phyloP scores from a whole-genome alignment of 345 rosid species.

The Kandelia obovata region DNA sequence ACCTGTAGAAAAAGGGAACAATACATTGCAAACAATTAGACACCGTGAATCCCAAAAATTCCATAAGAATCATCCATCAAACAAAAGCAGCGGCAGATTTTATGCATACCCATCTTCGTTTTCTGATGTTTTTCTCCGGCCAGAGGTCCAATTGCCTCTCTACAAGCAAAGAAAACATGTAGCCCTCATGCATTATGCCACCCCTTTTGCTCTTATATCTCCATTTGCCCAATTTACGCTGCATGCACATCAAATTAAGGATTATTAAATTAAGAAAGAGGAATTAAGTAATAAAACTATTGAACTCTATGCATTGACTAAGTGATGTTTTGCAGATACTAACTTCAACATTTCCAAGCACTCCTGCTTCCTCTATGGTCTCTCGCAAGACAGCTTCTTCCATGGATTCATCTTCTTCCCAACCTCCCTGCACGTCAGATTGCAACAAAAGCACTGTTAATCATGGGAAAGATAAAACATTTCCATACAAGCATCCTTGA shows the following conservation, averaged over 20 bases:
- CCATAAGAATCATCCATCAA: background rate
- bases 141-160: slow-evolving; percentile 36
- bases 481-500: background rate
- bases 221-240: slow-evolving; percentile 50
- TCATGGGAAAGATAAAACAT: background rate
- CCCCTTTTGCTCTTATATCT: slow-evolving; percentile 49
- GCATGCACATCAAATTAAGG: background rate
- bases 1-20: slow-evolving; percentile 19
- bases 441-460: background rate
- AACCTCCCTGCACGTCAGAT: slow-evolving; percentile 43
- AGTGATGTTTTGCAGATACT: slow-evolving; percentile 6
- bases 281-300: background rate
- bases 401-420: slow-evolving; percentile 64
- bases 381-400: slow-evolving; percentile 54
- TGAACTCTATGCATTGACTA: background rate
- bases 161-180: slow-evolving; percentile 54
- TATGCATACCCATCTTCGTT: slow-evolving; percentile 45
- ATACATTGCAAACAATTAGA: background rate
- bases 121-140: slow-evolving; percentile 48
- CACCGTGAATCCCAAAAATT: background rate
- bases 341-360: slow-evolving; percentile 40
- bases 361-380: slow-evolving; percentile 64
- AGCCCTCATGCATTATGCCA: slow-evolving; percentile 40
- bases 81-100: background rate
- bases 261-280: background rate